Conservation (phyloP, 176 grass and related monocot genomes). For the Raddia distichophylla region DNA sequence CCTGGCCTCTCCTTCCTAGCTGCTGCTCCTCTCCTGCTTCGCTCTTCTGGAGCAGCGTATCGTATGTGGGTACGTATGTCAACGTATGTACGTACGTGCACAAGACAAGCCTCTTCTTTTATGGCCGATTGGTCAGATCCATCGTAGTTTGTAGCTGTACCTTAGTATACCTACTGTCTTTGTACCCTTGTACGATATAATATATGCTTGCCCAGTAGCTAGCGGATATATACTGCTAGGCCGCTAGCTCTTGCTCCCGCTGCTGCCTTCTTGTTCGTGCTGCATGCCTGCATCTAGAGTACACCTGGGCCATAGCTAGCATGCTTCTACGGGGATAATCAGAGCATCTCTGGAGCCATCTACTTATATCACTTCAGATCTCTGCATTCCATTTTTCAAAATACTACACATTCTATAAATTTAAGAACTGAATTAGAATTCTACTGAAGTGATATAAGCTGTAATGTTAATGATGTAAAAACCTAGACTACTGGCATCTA, state of each 20-base stretch:
- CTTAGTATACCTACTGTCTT: slow-evolving; percentile 45
- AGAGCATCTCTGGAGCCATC: too few species aligned
- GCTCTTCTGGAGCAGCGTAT: slow-evolving; percentile 30
- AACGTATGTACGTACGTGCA: too few species aligned
- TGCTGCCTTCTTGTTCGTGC: slow-evolving; percentile 40
- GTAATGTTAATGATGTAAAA: too few species aligned
- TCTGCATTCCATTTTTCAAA: too few species aligned
- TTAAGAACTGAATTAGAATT: too few species aligned
- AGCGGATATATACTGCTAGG: not conserved
- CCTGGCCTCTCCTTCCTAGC: too few species aligned
- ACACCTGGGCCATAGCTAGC: not conserved
- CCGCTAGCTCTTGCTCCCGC: too few species aligned
- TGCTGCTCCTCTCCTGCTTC: not conserved
- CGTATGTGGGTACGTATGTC: too few species aligned
- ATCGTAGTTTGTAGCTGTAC: slow-evolving; percentile 55
- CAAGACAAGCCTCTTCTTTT: slow-evolving; percentile 38
- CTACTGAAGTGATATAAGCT: too few species aligned
- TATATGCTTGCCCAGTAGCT: slow-evolving; percentile 9
- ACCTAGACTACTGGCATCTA: too few species aligned
- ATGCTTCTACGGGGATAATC: not conserved
- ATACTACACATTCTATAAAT: too few species aligned
- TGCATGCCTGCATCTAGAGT: not conserved
- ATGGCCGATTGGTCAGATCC: slow-evolving; percentile 45
- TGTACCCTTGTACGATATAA: slow-evolving; percentile 10
- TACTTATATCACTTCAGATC: too few species aligned